Base-by-base conservation (phyloP, 495 filamentous ascomycete genomes). In the Aspergillus sparsus region DNA sequence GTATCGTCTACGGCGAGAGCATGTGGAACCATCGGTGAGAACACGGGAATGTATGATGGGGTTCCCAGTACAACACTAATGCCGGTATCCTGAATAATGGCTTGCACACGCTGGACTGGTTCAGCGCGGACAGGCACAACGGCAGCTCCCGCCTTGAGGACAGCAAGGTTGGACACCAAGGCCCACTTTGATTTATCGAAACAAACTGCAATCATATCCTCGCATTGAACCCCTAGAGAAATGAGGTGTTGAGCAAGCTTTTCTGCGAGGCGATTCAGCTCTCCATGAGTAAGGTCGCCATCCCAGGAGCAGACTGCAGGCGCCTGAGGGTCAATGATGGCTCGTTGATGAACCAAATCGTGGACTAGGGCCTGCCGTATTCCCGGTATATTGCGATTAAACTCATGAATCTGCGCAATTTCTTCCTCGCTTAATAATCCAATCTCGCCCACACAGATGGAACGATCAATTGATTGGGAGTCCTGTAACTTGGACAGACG, bases 131-230 rank as follows among this genome's bases (percentile, higher is more conserved):
- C 47, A 2, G 62, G 54, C 0, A 66, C 55, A 37, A 65, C 75
- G 7, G 68, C 66, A 39, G 66, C 71, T 4, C 76, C 77, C 1
- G 74, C 71, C 33, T 68, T 67, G 52, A 78, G 51, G 32, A 73
- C 68, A 2, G 69, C 72, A 8, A 78, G 62, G 52, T 76, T 68
- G 7, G 73, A 68, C 21, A 80, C 76, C 0, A 73, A 47, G 15
- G 68, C 67, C 76, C 76, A 81, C 66, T 65, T 69, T 11, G 75
- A 77, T 55, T 80, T 81, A 13, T 78, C 74, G 27, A 85, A 77
- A 61, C 77, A 83, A 15, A 87, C 61, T 1, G 81, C 81, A 11
- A 86, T 75, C 31, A 78, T 67, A 12, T 59, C 70, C 31, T 79
- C 83, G 8, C 69, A 67, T 32, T 63, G 59, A 46, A 77, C 61